phyloP scores from a whole-genome alignment of 2,329 filamentous ascomycete genomes.

The Ophiostoma fasciatum region DNA sequence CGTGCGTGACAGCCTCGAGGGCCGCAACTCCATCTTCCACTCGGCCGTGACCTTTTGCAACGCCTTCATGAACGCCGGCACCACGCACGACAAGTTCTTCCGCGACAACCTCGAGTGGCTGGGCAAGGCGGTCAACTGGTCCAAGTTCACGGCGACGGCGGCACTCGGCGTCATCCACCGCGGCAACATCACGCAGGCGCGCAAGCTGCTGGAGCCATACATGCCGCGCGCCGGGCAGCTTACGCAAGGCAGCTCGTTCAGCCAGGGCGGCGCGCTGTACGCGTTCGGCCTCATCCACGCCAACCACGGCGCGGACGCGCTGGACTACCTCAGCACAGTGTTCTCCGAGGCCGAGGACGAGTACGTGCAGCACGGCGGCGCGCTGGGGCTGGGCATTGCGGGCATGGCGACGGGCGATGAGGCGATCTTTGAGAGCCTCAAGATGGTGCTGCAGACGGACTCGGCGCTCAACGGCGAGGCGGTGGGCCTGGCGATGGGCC shows the following conservation, averaged over 20 bases:
- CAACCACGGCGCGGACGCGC: constrained; percentile 85
- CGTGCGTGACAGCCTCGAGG: constrained; percentile 87
- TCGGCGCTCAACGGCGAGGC: constrained; percentile 95
- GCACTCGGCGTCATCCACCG: constrained; percentile 93
- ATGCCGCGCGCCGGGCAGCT: constrained; percentile 65
- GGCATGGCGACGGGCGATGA: constrained; percentile 93
- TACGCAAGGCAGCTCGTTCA: constrained; percentile 76
- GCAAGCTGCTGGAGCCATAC: constrained; percentile 88
- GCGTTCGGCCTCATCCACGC: constrained; percentile 93
- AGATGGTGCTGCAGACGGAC: constrained; percentile 77
- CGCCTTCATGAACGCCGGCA: constrained; percentile 98
- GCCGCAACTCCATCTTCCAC: constrained; percentile 96
- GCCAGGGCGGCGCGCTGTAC: constrained; percentile 89
- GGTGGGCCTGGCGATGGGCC: constrained; percentile 86
- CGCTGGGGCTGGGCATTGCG: constrained; percentile 85
- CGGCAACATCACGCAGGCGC: constrained; percentile 83
- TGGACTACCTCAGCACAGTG: constrained; percentile 62
- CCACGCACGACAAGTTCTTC: constrained; percentile 97
- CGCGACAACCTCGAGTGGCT: constrained; percentile 95
- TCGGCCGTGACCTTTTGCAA: constrained; percentile 95
- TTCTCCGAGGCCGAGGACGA: constrained; percentile 70
- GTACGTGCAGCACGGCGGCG: constrained; percentile 92
- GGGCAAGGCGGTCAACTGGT: constrained; percentile 98
- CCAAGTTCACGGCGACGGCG: constrained; percentile 94
- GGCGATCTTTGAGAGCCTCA: constrained; percentile 82